Evolutionary conservation across 495 filamentous ascomycete genomes (phyloP), one percentile per base, ranked within the genome.

Genomic region (Podospora comata): DNA sequence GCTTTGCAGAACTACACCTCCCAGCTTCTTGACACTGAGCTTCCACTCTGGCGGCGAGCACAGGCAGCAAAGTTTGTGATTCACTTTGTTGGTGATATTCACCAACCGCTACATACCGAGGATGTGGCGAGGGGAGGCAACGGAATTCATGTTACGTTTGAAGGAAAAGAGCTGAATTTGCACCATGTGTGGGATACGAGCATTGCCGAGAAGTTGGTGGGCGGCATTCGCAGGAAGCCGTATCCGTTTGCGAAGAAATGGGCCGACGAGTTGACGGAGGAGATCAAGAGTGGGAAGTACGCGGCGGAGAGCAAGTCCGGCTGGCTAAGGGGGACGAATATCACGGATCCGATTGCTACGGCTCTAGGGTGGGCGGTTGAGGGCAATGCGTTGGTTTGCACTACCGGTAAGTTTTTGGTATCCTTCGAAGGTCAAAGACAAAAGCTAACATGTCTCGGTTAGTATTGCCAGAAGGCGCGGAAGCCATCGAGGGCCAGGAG

Each of bases 61-160:
- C 79, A 86, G 67, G 86, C 88, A 0, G 80, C 88, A 62, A 88
- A 87, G 74, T 90, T 87, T 70, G 80, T 91, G 62, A 73, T 90
- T 30, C 88, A 89, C 66, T 89, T 90, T 69, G 73, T 89, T 28
- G 87, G 87, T 59, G 88, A 90, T 68, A 86, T 90, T 66, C 86
- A 88, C 68, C 88, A 90, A 76, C 88, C 88, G 18, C 77, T 90
- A 59, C 88, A 90, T 72, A 84, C 79, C 53, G 88, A 90, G 73
- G 79, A 86, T 61, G 80, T 88, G 2, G 83, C 80, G 0, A 74
- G 82, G 27, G 88, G 88, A 63, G 88, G 88, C 0, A 90, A 90
- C 70, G 80, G 80, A 16, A 89, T 90, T 69, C 70, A 77, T 32
- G 88, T 90, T 5, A 74, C 71, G 27, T 90, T 87, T 75, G 78